A percentile compares a stretch with the other conserved stretches of the same genome.
Evolutionary conservation across 768 basidiomycete species (phyloP).

Genomic region (Ramaria sp.): DNA sequence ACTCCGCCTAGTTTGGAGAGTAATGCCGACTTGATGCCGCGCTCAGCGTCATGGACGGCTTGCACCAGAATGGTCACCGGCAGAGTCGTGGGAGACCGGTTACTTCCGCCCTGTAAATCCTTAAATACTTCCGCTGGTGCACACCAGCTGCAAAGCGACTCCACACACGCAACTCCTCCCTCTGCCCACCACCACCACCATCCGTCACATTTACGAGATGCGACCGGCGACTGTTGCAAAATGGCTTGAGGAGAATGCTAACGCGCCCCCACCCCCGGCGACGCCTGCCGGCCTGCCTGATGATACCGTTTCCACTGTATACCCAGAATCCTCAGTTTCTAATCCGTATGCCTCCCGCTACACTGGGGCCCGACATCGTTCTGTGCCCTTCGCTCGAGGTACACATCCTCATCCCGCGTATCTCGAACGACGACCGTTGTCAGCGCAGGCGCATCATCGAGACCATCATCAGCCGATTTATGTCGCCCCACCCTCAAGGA

Average conservation of each 20-base stretch:
- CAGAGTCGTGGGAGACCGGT: background rate
- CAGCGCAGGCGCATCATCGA: conserved; percentile 7
- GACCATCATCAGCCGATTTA: background rate
- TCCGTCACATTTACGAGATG: background rate
- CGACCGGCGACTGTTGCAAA: background rate
- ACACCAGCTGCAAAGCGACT: background rate
- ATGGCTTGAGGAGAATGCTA: conserved; percentile 5
- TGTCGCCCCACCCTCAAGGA: background rate
- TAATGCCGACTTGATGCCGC: background rate
- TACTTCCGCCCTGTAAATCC: background rate
- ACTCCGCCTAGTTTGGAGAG: background rate
- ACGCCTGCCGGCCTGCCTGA: conserved; percentile 6
- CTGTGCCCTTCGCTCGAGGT: background rate
- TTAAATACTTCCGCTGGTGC: background rate
- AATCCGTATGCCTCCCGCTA: conserved; percentile 8
- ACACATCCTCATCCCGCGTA: background rate
- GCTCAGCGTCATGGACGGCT: background rate
- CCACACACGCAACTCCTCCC: background rate
- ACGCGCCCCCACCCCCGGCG: conserved; percentile 4
- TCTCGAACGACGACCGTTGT: conserved; percentile 3
- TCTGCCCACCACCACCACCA: conserved; percentile 1
- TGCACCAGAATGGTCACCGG: background rate
- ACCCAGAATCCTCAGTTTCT: conserved; percentile 9
- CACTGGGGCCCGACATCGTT: conserved; percentile 4
- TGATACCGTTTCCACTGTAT: conserved; percentile 5